Percentiles rank a stretch among this genome's conserved stretches.
Conservation (phyloP, 163 green algal species). For the Chloroidium sp. region DNA sequence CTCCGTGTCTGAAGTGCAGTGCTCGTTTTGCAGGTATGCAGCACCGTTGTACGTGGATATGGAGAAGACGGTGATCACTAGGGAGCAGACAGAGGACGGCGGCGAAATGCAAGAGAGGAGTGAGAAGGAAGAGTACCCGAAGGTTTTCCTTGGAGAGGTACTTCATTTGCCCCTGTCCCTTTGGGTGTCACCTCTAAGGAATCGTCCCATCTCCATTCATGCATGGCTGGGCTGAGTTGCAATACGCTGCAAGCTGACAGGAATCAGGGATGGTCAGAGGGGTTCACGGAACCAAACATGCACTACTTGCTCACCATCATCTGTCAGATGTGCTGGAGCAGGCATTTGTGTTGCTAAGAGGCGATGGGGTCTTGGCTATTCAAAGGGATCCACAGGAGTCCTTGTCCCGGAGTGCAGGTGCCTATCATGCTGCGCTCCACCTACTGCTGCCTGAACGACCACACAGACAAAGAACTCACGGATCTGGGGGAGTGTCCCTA, state of each 20-base stretch:
- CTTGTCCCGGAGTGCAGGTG: constrained; percentile 46
- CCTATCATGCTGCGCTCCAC: constrained; percentile 96
- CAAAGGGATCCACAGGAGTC: no score
- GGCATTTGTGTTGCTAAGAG: no score
- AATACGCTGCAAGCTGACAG: no score
- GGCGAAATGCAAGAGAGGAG: constrained; percentile 20
- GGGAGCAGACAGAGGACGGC: constrained; percentile 26
- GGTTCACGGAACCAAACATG: no score
- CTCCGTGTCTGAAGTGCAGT: no score
- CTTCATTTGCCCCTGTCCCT: background rate
- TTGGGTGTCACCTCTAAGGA: no score
- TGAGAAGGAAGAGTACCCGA: constrained; percentile 49
- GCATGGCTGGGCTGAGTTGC: no score
- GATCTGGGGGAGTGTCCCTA: constrained; percentile 93
- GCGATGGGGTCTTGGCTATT: no score
- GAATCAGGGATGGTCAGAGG: no score
- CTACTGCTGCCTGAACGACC: constrained; percentile 77
- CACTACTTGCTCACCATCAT: no score
- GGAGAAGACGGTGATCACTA: constrained; percentile 56
- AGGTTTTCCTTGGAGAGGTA: constrained; percentile 82
- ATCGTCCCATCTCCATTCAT: no score
- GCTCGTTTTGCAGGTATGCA: constrained; percentile 57
- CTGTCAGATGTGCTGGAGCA: no score
- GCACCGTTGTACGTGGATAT: constrained; percentile 93
- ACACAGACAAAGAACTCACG: constrained; percentile 72